A percentile compares a stretch with the other conserved stretches of the same genome.
Conservation (phyloP, 768 basidiomycete genomes). For the Cystofilobasidium capitatum region DNA sequence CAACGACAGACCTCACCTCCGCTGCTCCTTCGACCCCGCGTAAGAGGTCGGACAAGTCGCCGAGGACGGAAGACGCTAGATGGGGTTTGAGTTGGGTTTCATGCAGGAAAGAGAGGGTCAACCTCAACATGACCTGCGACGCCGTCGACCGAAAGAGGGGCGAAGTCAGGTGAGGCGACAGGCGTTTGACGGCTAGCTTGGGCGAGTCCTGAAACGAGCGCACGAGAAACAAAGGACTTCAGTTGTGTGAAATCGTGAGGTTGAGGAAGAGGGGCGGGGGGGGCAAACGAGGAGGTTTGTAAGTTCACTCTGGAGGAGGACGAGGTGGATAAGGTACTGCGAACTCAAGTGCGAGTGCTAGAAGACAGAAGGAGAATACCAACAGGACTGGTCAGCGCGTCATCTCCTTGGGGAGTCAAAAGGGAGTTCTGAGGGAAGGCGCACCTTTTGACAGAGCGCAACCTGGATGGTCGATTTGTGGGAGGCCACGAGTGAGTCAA, state of each 20-base stretch:
- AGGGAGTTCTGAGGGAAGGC: background rate
- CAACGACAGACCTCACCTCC: too few species aligned
- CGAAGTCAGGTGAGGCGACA: background rate
- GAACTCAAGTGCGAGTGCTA: conserved; percentile 16
- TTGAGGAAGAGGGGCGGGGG: background rate
- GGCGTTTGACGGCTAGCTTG: conserved; percentile 20
- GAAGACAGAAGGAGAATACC: background rate
- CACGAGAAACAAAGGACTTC: background rate
- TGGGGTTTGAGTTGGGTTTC: too few species aligned
- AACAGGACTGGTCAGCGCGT: background rate
- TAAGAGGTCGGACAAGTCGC: too few species aligned
- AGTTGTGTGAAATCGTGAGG: background rate
- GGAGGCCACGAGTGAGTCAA: background rate
- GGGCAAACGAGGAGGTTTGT: background rate
- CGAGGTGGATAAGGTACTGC: background rate
- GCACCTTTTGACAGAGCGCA: conserved; percentile 15
- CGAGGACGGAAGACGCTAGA: too few species aligned
- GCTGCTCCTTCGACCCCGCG: too few species aligned
- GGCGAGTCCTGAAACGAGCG: conserved; percentile 5
- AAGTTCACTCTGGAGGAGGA: conserved; percentile 7
- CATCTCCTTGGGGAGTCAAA: background rate
- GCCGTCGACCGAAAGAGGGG: too few species aligned
- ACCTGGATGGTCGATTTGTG: background rate
- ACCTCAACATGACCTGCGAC: too few species aligned
- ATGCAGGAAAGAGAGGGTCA: too few species aligned